A percentile compares a stretch with the other conserved stretches of the same genome.
phyloP scores from a whole-genome alignment of 352 stramenopile species.

The Globisporangium cylindrosporum region DNA sequence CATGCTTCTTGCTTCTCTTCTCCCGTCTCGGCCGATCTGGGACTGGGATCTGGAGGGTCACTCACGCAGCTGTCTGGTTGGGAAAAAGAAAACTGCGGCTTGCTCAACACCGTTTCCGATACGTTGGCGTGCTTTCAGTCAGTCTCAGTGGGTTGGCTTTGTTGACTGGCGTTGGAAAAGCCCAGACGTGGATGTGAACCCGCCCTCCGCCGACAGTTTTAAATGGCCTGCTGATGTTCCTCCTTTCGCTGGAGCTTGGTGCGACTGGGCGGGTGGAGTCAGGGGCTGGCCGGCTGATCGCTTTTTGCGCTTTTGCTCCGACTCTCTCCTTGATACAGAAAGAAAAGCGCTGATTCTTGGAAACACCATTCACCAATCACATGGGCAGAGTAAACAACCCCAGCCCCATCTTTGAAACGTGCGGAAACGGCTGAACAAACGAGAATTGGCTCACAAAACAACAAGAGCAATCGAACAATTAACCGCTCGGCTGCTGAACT shows the following conservation, averaged over 20 bases:
- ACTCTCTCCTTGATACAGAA: constrained; percentile 3
- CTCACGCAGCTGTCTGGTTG: not conserved
- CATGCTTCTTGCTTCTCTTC: constrained; percentile 23
- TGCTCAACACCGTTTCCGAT: not conserved
- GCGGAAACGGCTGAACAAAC: not conserved
- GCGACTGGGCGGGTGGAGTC: not conserved
- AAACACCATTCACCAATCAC: constrained; percentile 2
- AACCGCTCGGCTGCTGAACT: not conserved
- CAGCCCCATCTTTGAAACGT: not conserved
- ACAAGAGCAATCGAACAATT: not conserved
- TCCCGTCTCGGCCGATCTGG: not conserved
- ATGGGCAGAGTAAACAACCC: not conserved
- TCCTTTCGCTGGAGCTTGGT: not conserved
- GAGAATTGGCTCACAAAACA: not conserved
- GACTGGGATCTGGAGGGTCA: not conserved
- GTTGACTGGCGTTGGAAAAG: not conserved
- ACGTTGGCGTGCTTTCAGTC: not conserved
- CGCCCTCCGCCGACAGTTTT: not conserved
- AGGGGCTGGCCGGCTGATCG: not conserved
- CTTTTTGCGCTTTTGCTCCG: not conserved
- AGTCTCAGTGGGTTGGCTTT: not conserved
- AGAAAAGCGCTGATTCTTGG: not conserved
- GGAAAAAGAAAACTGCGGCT: not conserved
- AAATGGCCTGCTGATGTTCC: not conserved
- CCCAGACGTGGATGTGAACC: not conserved